Evolutionary conservation across 129 eudicot genomes (phyloP).

Genomic region (Lactuca saligna): DNA sequence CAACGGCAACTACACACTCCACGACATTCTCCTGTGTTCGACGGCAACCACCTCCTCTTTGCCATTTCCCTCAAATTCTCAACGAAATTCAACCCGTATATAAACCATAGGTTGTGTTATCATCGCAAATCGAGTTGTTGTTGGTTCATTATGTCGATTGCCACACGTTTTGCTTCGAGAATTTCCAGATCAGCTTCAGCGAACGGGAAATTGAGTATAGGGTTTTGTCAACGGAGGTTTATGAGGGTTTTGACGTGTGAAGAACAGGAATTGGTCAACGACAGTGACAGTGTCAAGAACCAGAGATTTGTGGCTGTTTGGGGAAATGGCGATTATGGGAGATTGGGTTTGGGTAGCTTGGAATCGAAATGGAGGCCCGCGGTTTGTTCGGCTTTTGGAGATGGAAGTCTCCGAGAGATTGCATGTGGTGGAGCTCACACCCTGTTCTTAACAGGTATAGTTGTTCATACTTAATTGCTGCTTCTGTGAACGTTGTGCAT

Average conservation of each 20-base stretch:
- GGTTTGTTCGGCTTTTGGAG: constrained; percentile 50
- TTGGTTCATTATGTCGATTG: constrained; percentile 16
- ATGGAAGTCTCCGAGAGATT: constrained; percentile 48
- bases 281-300: constrained; percentile 1
- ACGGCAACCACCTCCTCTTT: constrained; percentile 10
- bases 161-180: constrained; percentile 10
- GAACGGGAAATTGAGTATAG: constrained; percentile 30
- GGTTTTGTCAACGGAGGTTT: constrained; percentile 41
- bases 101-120: constrained; percentile 14
- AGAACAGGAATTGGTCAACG: constrained; percentile 23
- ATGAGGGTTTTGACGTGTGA: constrained; percentile 35
- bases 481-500: neutral
- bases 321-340: constrained; percentile 99
- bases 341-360: constrained; percentile 81
- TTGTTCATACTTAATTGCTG: constrained; percentile 7
- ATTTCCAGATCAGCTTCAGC: constrained; percentile 12
- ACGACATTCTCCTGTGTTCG: constrained; percentile 22
- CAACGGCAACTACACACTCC: constrained; percentile 36
- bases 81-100: constrained; percentile 4
- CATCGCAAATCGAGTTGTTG: constrained; percentile 9
- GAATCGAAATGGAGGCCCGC: constrained; percentile 86
- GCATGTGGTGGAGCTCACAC: constrained; percentile 97
- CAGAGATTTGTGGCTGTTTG: constrained; percentile 71
- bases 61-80: constrained; percentile 11
- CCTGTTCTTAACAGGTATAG: constrained; percentile 72